Evolutionary conservation across 208 protist genomes (phyloP), one percentile per base, ranked within the genome.

Genomic region (Wallacemonas sp.): DNA sequence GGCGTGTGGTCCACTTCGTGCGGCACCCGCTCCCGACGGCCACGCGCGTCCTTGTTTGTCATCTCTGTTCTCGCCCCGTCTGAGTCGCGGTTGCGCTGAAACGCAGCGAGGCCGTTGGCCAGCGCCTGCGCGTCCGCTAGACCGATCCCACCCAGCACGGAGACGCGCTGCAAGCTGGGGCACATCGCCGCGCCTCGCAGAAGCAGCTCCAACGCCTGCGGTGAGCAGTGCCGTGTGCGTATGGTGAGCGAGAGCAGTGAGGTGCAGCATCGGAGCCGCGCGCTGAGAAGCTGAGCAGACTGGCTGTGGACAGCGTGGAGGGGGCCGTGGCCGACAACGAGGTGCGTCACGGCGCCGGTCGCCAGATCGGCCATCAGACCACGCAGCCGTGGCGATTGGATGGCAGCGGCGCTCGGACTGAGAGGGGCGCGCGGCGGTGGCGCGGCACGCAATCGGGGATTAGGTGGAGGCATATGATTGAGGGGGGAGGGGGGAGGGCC

Each of bases 251-350:
- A 46, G 12, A 48, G 57, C 43, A 91, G 56, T 12, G 85, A 81
- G 16, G 69, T 74, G 65, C 70, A 81, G 1, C 48, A 43, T 19
- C 68, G 54, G 23, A 91, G 62, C n/a, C 80, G 81, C 1, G 76
- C 79, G 23, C 49, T 49, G 17, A 91, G 49, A 21, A 67, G 62
- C 30, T 77, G 76, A 3, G 79, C 85, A 29, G 72, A 70, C 14
- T 65, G 68, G 2, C 81, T 36, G 54, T 76, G 70, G 0, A 91
- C 67, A 0, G 77, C 67, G 67, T 82, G 71, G 30, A 84, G 61
- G 2, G 78, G 69, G 0, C 72, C 82, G 70, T 83, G 80, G 36
- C 85, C 85, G 12, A 91, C 32, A 2, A 73, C 85, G 4, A 86
- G 36, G 26, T 72, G 70, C 1, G 73, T 71, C 16, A 69, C 74